Percentiles rank a stretch among this genome's conserved stretches.
Conservation (phyloP, 2,329 filamentous ascomycete species). For the Cytospora chrysosperma region DNA sequence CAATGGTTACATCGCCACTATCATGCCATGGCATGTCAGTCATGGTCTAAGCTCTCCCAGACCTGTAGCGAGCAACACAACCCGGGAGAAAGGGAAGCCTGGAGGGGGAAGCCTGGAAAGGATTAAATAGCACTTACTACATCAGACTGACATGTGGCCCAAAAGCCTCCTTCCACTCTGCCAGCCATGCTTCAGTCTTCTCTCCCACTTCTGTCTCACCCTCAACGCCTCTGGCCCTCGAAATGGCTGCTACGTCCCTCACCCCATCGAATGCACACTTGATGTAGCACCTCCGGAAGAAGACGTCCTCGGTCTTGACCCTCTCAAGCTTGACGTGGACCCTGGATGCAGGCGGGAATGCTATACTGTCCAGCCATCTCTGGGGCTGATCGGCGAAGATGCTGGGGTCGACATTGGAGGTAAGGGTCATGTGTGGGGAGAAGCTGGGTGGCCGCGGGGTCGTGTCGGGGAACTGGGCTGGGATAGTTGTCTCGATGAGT, state of each 20-base stretch:
- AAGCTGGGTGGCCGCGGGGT: conserved; percentile 28
- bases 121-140: conserved; percentile 30
- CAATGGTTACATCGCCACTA: conserved; percentile 31
- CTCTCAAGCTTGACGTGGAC: conserved; percentile 27
- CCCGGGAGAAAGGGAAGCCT: too few relatives aligned
- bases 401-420: conserved; percentile 29
- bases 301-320: conserved; percentile 31
- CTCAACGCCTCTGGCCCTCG: conserved; percentile 30
- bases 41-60: too few relatives aligned
- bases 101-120: too few relatives aligned
- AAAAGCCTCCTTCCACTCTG: conserved; percentile 30
- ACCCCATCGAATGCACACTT: conserved; percentile 29
- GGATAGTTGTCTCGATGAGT: conserved; percentile 29
- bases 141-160: conserved; percentile 36
- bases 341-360: conserved; percentile 20
- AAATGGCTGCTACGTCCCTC: conserved; percentile 28
- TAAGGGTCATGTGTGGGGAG: conserved; percentile 34
- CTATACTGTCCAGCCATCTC: conserved; percentile 32
- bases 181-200: conserved; percentile 31
- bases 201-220: conserved; percentile 25
- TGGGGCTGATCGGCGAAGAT: conserved; percentile 30
- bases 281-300: conserved; percentile 33
- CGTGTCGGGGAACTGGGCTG: conserved; percentile 29
- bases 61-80: not conserved
- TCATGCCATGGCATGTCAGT: not conserved